phyloP scores from a whole-genome alignment of 306 rosid genomes.

The Cucurbita ficifolia region DNA sequence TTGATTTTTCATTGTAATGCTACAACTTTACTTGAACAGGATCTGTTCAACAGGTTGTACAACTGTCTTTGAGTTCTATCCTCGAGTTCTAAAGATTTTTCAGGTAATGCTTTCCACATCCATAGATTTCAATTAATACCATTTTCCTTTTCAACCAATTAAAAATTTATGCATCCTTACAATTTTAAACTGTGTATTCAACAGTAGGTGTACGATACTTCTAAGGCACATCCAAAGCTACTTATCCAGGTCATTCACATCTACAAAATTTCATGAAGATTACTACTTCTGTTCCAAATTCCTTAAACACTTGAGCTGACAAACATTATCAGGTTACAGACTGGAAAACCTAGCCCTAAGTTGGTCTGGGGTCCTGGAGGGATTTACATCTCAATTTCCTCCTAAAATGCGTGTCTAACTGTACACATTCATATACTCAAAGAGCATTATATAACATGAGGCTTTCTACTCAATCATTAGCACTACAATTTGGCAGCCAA shows the following conservation, averaged over 20 bases:
- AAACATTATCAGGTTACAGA: background rate
- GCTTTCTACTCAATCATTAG: background rate
- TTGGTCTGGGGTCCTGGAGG: background rate
- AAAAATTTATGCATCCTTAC: background rate
- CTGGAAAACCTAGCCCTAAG: background rate
- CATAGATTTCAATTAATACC: background rate
- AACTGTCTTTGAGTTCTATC: no score
- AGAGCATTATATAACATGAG: background rate
- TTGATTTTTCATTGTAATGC: background rate
- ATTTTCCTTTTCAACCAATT: background rate
- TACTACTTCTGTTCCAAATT: background rate
- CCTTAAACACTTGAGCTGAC: background rate
- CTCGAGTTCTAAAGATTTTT: background rate
- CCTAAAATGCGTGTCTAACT: background rate
- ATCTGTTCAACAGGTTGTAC: no score
- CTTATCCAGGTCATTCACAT: background rate
- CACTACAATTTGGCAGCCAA: background rate
- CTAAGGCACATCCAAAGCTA: background rate
- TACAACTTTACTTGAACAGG: no score
- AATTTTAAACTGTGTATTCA: background rate
- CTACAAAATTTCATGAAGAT: background rate
- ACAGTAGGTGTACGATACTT: background rate
- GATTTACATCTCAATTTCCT: background rate
- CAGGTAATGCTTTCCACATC: background rate
- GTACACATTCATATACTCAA: background rate